Base-by-base conservation (phyloP, 1,284 basidiomycete genomes). In the Naganishia sp. region DNA sequence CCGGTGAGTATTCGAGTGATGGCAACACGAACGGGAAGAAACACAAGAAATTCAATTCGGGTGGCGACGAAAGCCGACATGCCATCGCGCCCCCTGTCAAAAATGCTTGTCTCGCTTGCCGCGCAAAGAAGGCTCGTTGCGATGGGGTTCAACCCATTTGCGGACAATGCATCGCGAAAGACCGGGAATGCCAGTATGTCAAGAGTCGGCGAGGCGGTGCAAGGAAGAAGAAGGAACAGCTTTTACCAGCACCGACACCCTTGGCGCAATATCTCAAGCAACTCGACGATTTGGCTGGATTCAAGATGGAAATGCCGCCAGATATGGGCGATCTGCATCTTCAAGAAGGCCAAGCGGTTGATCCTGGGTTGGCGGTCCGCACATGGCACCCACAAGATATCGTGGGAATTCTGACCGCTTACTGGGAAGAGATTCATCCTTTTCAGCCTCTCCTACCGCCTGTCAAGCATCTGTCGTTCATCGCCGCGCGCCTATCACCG, bases 401-500 rank as follows among this genome's bases (percentile, higher is more conserved):
- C 23, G 72, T 76, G 18, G 76, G 76, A 60, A 72, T 78, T 32
- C 67, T 80, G 28, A 67, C 70, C 32, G 73, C 72, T 51, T 80
- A 81, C 67, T 80, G 79, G 70, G 74, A 73, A 46, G 78, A 80
- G 35, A 74, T 80, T 18, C 79, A 81, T 67, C 75, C 77, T 0
- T 80, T 75, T 71, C 71, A 78, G 9, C 71, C 79, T 10, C 71
- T 80, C 54, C 73, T 80, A 66, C 80, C 80, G 1, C 73, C 75
- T 0, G 72, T 77, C 13, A 68, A 73, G 43, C 72, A 75, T 67
- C 68, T 76, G 50, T 45, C 68, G 18, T 72, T 73, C 15, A 69
- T 79, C 55, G 63, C 74, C 35, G 67, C 71, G 6, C 71, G 70
- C 21, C 69, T 78, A 3, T 69, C 74, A 11, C 66, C 71, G 11